A percentile compares a stretch with the other conserved stretches of the same genome.
phyloP scores from a whole-genome alignment of 148 eudicot genomes.

The Vaccinium corymbosum region DNA sequence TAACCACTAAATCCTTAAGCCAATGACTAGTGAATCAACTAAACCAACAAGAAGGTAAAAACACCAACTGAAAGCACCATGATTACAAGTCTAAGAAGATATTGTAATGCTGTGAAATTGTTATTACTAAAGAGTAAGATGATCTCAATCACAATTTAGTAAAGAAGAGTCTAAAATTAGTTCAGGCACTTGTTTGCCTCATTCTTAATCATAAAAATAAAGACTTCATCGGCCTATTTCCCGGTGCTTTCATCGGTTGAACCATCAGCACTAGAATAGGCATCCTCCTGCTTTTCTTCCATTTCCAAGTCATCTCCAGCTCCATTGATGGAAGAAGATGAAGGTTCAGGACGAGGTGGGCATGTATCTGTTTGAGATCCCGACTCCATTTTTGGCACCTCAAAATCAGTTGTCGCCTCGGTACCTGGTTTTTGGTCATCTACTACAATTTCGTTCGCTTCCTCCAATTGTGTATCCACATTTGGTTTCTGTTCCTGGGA shows the following conservation, averaged over 20 bases:
- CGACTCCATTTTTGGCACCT: conserved; percentile 11
- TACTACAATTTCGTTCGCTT: background rate
- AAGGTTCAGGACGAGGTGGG: background rate
- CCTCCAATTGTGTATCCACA: conserved; percentile 11
- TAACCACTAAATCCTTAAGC: no score
- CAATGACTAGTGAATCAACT: background rate
- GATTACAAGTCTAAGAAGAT: background rate
- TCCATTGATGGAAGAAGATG: conserved; percentile 14
- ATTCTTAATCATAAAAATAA: conserved; percentile 24
- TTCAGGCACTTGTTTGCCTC: background rate
- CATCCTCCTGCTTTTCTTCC: conserved; percentile 23
- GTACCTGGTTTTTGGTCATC: conserved; percentile 13
- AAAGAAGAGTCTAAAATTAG: background rate
- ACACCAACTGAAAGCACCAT: background rate
- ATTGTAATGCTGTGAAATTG: background rate
- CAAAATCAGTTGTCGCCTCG: conserved; percentile 3
- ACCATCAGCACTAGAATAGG: conserved; percentile 9
- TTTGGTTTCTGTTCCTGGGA: background rate
- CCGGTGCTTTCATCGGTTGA: conserved; percentile 14
- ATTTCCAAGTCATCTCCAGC: conserved; percentile 29
- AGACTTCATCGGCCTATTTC: conserved; percentile 17
- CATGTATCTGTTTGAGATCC: conserved; percentile 1
- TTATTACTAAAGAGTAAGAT: background rate
- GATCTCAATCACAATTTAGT: background rate
- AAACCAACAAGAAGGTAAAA: background rate